Evolutionary conservation across 2,329 filamentous ascomycete species (phyloP), one percentile per base, ranked within the genome.

Genomic region (Fusarium avenaceum): DNA sequence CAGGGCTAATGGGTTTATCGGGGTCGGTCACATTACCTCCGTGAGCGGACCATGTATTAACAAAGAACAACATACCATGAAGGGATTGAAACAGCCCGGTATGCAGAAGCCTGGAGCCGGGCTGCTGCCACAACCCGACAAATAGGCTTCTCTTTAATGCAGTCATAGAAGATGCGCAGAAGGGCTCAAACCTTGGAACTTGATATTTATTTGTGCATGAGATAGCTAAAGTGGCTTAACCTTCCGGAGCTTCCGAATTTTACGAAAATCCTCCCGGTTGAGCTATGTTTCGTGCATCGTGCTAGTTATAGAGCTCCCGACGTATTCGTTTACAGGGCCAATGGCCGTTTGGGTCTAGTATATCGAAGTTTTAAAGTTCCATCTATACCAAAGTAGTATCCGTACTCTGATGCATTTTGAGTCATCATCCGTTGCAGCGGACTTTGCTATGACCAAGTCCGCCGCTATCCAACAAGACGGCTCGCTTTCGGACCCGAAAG

Each of bases 211-310:
- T 46, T 28, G 20, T 15, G 26, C 45, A 57, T 58, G 20, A 58
- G 32, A 19, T 39, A 43, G 54, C 42, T 43, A 39, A 61, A 65
- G 59, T 51, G 35, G 46, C 45, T 64, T 46, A 61, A 69, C 33
- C 54, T 56, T 54, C 65, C 65, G 65, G 49, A 46, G 60, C 65
- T 53, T 68, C 65, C 65, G 65, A 47, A 22, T 19, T 50, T 55
- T 51, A 51, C 60, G 42, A 64, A 61, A 55, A 59, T 42, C 26
- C 28, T 9, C 28, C 7, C 24, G 26, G 11, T 42, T 35, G 35
- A 42, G 14, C 9, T 54, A 30, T 30, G 28, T 30, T 30, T 30
- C 28, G 28, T 30, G 28, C 28, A 11, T 30, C 28, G 28, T 13
- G 10, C 11, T 30, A 15, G 14, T 33, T 33, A 33, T 15, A 33